phyloP scores from a whole-genome alignment of 257 asterid species.

The Solanum stenotomum region DNA sequence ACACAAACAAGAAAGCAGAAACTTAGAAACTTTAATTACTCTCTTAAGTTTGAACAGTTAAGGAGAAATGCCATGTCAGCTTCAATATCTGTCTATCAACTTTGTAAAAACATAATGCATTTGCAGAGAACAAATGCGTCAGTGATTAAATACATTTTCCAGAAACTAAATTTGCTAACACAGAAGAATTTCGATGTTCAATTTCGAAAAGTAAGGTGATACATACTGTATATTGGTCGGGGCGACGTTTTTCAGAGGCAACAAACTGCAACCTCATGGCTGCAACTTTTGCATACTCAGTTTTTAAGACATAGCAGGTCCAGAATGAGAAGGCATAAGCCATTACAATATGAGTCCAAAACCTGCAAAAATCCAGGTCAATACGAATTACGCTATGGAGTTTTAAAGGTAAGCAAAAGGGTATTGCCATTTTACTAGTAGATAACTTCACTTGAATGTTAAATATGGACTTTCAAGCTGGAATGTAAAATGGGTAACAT shows the following conservation, averaged over 20 bases:
- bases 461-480: not conserved
- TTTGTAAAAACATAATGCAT: not conserved
- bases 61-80: not conserved
- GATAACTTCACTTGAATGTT: not conserved
- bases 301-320: slow-evolving; percentile 70
- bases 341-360: slow-evolving; percentile 90
- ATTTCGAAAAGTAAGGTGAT: not conserved
- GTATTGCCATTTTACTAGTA: not conserved
- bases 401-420: not conserved
- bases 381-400: not conserved
- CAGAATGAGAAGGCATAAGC: slow-evolving; percentile 90
- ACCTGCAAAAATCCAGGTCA: slow-evolving; percentile 36
- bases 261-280: slow-evolving; percentile 82
- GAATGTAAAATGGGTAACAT: not conserved
- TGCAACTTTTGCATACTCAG: slow-evolving; percentile 60
- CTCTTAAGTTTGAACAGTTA: not conserved
- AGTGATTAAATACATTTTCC: not conserved
- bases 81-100: not conserved
- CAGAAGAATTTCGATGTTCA: not conserved
- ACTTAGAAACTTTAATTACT: not conserved
- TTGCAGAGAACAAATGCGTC: not conserved
- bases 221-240: slow-evolving; percentile 90
- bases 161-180: not conserved
- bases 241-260: slow-evolving; percentile 81
- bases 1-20: not conserved